Base-by-base conservation (phyloP, 1,139 yeast genomes). In the Yamadazyma taylorii region DNA sequence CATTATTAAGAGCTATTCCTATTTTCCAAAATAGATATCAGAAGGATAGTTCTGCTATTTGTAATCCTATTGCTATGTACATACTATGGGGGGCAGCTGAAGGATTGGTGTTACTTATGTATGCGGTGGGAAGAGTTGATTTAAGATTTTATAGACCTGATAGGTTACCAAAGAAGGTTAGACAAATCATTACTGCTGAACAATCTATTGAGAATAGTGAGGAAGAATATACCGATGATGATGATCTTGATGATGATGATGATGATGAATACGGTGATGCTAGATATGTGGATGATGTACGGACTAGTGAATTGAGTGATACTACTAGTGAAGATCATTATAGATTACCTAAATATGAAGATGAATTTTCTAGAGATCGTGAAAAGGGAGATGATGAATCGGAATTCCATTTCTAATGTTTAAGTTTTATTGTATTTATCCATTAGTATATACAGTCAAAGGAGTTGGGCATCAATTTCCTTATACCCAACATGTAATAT, bases 71-170 rank as follows among this genome's bases (percentile, higher is more conserved):
- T 34, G 79, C 79, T 22, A 75, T 81, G 81, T 85, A 82, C 56
- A 68, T 81, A 26, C 61, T 78, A 46, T 84, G 86, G 78, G 75
- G 75, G 19, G 76, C 73, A 4, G 64, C 80, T 30, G 94, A 85
- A 61, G 70, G 72, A 0, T 46, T 80, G 21, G 75, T 81, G 40
- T 71, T 79, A 40, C 44, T 78, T 5, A 40, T 80, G 32, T 81
- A 79, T 57, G 58, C 85, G 32, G 57, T 79, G 21, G 79, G 81
- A 30, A 69, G 94, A 54, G 77, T 81, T 35, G 94, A 85, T 56
- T 69, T 85, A 50, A 71, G 94, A 54, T 85, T 85, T 63, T 85
- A 85, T 69, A 79, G 87, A 58, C 92, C 92, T 17, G 92, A 83
- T 51, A 58, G 61, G 41, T 61, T 78, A 39, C 74, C 75, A 6